Percentiles rank a stretch among this genome's conserved stretches.
These are phyloP conservation scores for Leptodermis oblonga DNA, from an alignment of 257 asterid species.

Conservation along the genomic window DNA sequence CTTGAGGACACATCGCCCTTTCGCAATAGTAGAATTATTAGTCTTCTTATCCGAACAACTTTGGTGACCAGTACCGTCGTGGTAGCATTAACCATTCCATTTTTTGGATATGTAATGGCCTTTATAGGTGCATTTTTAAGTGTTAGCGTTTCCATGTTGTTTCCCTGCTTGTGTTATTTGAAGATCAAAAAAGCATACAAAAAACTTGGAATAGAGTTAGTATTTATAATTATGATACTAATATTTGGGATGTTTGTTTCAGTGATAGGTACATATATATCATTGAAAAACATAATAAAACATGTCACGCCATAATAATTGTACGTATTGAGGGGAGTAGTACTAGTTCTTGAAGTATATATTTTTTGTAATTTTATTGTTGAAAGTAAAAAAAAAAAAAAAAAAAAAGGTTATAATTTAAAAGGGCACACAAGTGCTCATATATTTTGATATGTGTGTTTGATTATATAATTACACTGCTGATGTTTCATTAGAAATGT, in stretches of 20 bases:
- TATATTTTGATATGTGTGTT: too few relatives aligned
- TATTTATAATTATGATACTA: slow-evolving; percentile 23
- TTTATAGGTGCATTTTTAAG: slow-evolving; percentile 44
- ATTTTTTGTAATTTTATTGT: too few relatives aligned
- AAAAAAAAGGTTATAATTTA: too few relatives aligned
- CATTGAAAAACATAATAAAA: slow-evolving; percentile 28
- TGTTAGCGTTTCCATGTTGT: slow-evolving; percentile 30
- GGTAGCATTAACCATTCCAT: slow-evolving; percentile 21
- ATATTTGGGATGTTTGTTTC: slow-evolving; percentile 31
- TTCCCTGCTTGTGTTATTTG: slow-evolving; percentile 49
- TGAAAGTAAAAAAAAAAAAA: too few relatives aligned
- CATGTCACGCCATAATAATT: slow-evolving; percentile 1
- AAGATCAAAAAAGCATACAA: slow-evolving; percentile 31
- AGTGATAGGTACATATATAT: slow-evolving; percentile 32
- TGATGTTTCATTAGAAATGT: too few relatives aligned
- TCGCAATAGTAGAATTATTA: neutral
- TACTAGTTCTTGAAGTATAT: neutral
- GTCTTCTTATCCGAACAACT: slow-evolving; percentile 19
- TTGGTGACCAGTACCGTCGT: slow-evolving; percentile 16
- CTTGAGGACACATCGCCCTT: slow-evolving; percentile 8
- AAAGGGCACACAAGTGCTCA: too few relatives aligned
- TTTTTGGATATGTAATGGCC: slow-evolving; percentile 45
- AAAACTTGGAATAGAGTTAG: slow-evolving; percentile 23
- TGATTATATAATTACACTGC: too few relatives aligned
- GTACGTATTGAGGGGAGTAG: too few relatives aligned